Percentiles rank a stretch among this genome's conserved stretches.
phyloP scores from a whole-genome alignment of 2,329 filamentous ascomycete genomes.

The Epichloe sp. region DNA sequence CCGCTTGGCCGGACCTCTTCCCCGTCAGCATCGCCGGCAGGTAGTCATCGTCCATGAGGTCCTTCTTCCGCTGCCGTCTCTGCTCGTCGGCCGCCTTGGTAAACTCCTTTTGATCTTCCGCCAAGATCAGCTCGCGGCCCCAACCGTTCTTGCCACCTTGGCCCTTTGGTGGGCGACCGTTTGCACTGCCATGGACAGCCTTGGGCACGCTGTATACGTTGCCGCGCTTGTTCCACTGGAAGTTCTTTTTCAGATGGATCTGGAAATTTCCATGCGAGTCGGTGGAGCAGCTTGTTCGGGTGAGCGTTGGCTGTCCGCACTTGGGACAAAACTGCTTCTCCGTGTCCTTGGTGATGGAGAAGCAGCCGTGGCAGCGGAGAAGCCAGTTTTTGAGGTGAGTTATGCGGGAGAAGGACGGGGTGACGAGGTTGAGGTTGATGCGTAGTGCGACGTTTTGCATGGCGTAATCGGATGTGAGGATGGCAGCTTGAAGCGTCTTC shows the following conservation, averaged over 20 bases:
- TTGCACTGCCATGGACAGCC: constrained; percentile 67
- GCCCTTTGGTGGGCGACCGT: constrained; percentile 54
- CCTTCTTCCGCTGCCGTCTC: constrained; percentile 55
- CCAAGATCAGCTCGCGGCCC: constrained; percentile 70
- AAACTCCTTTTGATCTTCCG: constrained; percentile 96
- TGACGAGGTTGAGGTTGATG: constrained; percentile 85
- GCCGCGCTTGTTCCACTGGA: constrained; percentile 89
- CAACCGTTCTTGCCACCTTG: constrained; percentile 77
- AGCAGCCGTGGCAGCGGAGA: constrained; percentile 88
- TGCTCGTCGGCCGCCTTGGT: constrained; percentile 48
- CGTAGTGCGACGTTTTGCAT: constrained; percentile 96
- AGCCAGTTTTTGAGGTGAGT: constrained; percentile 79
- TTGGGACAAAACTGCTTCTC: constrained; percentile 81
- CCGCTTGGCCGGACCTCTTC: constrained; percentile 49
- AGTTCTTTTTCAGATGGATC: constrained; percentile 83
- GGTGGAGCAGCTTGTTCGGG: constrained; percentile 74
- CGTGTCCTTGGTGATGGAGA: constrained; percentile 72
- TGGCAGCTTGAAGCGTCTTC: constrained; percentile 68
- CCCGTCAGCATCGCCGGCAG: constrained; percentile 76
- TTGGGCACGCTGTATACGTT: constrained; percentile 91
- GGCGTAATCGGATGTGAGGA: constrained; percentile 88
- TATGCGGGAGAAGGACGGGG: constrained; percentile 66
- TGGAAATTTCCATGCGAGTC: constrained; percentile 68
- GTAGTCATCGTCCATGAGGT: constrained; percentile 93
- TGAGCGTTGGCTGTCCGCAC: constrained; percentile 80